Base-by-base conservation (phyloP, 108 stramenopile genomes). In the Parietichytrium sp. region DNA sequence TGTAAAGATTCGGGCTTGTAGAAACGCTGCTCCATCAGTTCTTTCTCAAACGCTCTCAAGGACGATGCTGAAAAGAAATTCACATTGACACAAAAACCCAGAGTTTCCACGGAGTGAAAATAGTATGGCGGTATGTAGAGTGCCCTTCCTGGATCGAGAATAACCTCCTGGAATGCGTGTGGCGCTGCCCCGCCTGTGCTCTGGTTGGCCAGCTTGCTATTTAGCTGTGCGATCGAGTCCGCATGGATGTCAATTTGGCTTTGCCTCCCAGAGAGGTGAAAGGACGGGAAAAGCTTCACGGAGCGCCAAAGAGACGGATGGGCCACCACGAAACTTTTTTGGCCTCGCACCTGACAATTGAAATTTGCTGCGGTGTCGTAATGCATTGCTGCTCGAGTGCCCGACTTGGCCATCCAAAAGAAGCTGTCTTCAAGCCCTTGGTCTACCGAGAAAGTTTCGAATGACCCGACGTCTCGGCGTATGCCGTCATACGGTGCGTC, bases 341-440 rank as follows among this genome's bases (percentile, higher is more conserved):
- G 15, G 61, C 61, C 61, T n/a, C 36, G n/a, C 38, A 72, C 20
- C 33, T 72, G 61, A n/a, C 36, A 33, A 25, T 72, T 72, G 61
- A 72, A 25, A 42, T 72, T 72, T n/a, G 36, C 6, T 15, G 61
- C 1, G 61, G 61, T 72, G 61, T 72, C 61, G 45, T 72, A 72
- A 42, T 72, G 61, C 10, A 72, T 33, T 6, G 16, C 61, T 6
- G 61, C 61, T 42, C 45, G 10, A 25, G 25, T 72, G 16, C 61
- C 29, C n/a, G 29, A 6, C 7, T 42, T 33, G 13, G 38, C 61
- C n/a, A 72, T 33, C 61, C 61, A 72, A 42, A 72, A 42, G 20
- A 33, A 72, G 61, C 10, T 6, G 42, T 72, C 33, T 20, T 72
- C 38, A 23, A 33, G 38, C 6, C 42, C 45, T 6, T 0, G 10